Base-by-base conservation (phyloP, 2,329 filamentous ascomycete genomes). In the Ophiocordyceps camponoti-rufipedis region DNA sequence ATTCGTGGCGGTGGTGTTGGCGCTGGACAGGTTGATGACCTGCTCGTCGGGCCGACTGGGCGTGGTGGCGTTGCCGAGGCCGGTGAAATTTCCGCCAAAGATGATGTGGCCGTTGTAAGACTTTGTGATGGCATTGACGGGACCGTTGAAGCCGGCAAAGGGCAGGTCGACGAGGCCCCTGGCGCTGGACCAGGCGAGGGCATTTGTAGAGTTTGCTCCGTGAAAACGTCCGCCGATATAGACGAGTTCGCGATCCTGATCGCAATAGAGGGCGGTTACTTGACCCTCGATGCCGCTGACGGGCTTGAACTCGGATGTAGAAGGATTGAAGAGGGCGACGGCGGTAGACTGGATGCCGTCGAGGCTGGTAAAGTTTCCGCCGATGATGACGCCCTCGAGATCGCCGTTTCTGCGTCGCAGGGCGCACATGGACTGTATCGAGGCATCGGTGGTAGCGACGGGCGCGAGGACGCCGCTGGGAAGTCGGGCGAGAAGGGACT, bases 351-450 rank as follows among this genome's bases (percentile, higher is more conserved):
- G 67, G 47, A 81, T 72, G 48, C 79, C 79, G 48, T 80, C 85
- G 50, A 98, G 66, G 60, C 85, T 93, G 31, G 91, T 96, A 59
- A 98, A 98, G 66, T 96, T 96, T 43, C 91, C 91, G 46, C 84
- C 91, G 14, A 98, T 74, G 43, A 96, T 74, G 28, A 96, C 75
- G 39, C 82, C 81, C n/a, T 74, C 69, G 47, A 81, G 64, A 6
- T 70, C 72, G 51, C 83, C 82, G 60, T 85, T 73, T 47, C 72
- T 69, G 54, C 71, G 65, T 44, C 78, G 70, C 54, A 89, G 85
- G 18, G 81, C 68, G 66, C 91, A 98, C 83, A 98, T 91, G 51
- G 85, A 74, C 56, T 80, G 74, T 56, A 98, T 94, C 43, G 82
- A 78, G 47, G 82, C 88, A 62, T 96, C 86, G 41, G 87, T 81